Evolutionary conservation across 176 grass and related monocot species (phyloP).

Genomic region (Pontederia crassipes): DNA sequence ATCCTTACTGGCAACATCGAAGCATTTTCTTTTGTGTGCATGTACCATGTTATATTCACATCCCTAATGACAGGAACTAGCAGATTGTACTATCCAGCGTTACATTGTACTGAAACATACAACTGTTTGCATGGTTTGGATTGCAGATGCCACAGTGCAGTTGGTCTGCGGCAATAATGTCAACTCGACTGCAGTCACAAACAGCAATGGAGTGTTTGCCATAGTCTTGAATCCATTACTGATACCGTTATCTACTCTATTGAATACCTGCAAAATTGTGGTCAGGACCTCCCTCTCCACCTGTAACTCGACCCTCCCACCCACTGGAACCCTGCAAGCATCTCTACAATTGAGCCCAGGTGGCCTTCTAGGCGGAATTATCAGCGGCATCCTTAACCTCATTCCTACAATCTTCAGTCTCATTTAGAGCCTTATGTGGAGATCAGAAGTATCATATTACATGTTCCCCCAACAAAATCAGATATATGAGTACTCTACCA

Average conservation of each 20-base stretch:
- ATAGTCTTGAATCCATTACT: not conserved
- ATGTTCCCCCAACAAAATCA: no score
- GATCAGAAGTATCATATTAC: no score
- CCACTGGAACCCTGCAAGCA: no score
- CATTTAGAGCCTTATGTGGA: no score
- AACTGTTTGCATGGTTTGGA: not conserved
- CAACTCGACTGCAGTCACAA: not conserved
- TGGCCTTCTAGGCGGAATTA: not conserved
- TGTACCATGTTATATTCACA: not conserved
- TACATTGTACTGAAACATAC: no score
- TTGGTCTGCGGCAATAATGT: not conserved
- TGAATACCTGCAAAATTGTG: not conserved
- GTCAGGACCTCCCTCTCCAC: not conserved
- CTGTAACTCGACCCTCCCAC: not conserved
- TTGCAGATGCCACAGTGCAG: slow-evolving; percentile 1
- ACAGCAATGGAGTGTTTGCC: slow-evolving; percentile 1
- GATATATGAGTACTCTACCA: no score
- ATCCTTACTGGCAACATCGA: no score
- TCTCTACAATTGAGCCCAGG: no score
- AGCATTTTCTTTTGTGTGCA: no score
- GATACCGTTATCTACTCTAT: not conserved
- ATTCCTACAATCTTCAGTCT: no score
- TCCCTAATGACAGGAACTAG: not conserved
- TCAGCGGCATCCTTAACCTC: no score
- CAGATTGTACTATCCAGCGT: not conserved